A percentile compares a stretch with the other conserved stretches of the same genome.
Conservation (phyloP, 371 early-diverging fungal species). For the Mortierella sp. region DNA sequence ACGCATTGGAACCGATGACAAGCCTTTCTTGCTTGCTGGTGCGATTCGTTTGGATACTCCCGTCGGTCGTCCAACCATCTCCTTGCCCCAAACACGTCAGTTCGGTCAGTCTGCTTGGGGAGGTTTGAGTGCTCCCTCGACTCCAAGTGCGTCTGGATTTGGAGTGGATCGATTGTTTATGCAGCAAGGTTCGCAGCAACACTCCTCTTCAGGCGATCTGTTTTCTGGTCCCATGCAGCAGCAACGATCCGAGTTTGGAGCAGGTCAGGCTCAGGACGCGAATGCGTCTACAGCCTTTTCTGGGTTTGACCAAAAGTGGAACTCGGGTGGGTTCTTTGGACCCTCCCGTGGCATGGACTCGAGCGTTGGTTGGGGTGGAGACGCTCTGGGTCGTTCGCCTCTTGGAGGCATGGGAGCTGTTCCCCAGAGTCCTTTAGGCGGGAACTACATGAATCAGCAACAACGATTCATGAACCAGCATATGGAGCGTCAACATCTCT, state of each 20-base stretch:
- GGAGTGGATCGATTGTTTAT: slow-evolving; percentile 1
- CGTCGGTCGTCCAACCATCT: neutral
- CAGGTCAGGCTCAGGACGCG: neutral
- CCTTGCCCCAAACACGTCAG: slow-evolving; percentile 2
- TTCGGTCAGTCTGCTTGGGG: neutral
- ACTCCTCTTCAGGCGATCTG: neutral
- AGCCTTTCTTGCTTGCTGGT: slow-evolving; percentile 62
- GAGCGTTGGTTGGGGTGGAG: neutral
- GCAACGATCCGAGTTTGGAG: slow-evolving; percentile 2
- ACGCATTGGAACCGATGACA: slow-evolving; percentile 63
- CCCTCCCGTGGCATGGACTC: too few relatives aligned
- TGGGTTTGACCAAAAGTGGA: neutral
- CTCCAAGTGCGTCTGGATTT: neutral
- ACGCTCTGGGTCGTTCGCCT: neutral
- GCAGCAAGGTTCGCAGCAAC: neutral
- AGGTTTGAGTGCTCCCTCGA: neutral
- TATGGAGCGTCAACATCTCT: slow-evolving; percentile 44
- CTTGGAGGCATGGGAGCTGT: neutral
- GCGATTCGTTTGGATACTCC: neutral
- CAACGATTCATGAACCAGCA: neutral
- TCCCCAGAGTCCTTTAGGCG: neutral
- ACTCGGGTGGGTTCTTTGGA: slow-evolving; percentile 15
- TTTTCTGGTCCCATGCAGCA: neutral
- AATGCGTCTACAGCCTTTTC: too few relatives aligned
- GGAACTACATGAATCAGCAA: neutral